phyloP scores from a whole-genome alignment of 345 rosid genomes.

The Syzygium oleosum region DNA sequence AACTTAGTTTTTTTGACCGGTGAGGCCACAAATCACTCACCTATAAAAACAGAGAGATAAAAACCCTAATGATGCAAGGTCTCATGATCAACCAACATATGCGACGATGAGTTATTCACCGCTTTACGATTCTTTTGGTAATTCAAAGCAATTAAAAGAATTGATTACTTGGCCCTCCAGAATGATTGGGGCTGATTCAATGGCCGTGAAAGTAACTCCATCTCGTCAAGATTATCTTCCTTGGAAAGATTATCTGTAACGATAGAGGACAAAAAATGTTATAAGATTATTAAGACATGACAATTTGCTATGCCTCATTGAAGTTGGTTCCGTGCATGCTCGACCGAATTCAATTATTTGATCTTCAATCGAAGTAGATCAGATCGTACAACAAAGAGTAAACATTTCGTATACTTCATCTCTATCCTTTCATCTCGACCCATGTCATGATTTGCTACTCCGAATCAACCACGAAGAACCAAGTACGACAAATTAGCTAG shows the following conservation, averaged over 20 bases:
- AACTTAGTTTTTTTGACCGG: slow-evolving; percentile 66
- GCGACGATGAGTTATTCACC: no score
- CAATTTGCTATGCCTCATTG: background rate
- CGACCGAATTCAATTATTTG: background rate
- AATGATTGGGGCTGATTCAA: background rate
- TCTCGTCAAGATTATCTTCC: background rate
- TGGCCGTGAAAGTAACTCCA: background rate
- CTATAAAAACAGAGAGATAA: background rate
- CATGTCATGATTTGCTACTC: background rate
- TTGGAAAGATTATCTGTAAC: background rate
- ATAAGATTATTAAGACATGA: background rate
- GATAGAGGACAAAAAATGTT: background rate
- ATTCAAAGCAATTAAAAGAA: background rate
- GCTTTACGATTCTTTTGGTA: no score
- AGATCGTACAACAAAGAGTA: background rate
- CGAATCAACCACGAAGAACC: background rate
- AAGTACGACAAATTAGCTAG: background rate
- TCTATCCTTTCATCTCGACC: background rate
- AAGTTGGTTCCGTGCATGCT: background rate
- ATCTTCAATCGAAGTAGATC: background rate
- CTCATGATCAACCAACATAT: no score
- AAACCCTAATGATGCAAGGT: no score
- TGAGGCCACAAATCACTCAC: slow-evolving; percentile 1
- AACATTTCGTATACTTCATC: background rate
- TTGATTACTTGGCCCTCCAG: background rate